Evolutionary conservation across 2,329 filamentous ascomycete species (phyloP).

Genomic region (Colletotrichum cereale): DNA sequence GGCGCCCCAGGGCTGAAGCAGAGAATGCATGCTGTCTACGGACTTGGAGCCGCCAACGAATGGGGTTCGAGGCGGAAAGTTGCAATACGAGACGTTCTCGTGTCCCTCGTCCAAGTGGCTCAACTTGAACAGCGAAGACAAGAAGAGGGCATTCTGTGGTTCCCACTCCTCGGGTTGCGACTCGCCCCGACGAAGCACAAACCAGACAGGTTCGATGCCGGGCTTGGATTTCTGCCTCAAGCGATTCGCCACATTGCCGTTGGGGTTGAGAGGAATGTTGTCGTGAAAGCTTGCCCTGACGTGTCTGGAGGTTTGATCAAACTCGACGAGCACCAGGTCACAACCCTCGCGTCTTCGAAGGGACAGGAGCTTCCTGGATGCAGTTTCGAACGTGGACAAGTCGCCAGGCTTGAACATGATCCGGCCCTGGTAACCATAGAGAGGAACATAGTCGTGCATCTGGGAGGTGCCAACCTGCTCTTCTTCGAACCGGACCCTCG

Average conservation of each 20-base stretch:
- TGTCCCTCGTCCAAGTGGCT: neutral
- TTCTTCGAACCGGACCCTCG: neutral
- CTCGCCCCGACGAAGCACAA: constrained; percentile 41
- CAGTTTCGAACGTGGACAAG: constrained; percentile 41
- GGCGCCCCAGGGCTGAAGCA: constrained; percentile 41
- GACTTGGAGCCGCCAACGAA: neutral
- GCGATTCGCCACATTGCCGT: neutral
- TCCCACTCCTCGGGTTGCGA: constrained; percentile 38
- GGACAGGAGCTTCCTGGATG: constrained; percentile 45
- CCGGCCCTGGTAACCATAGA: constrained; percentile 51
- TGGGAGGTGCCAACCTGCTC: neutral
- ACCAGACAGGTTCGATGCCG: constrained; percentile 39
- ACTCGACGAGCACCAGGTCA: constrained; percentile 23
- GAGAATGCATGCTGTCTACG: neutral
- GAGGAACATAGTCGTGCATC: neutral
- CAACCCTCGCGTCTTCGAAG: constrained; percentile 24
- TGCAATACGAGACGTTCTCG: constrained; percentile 29
- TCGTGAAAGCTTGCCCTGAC: neutral
- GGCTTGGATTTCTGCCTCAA: neutral
- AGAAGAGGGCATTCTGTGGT: constrained; percentile 42
- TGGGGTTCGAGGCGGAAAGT: constrained; percentile 8
- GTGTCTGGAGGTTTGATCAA: neutral
- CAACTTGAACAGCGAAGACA: constrained; percentile 24
- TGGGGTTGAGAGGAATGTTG: neutral
- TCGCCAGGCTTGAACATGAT: constrained; percentile 44